Conservation (phyloP, 1,284 basidiomycete species). For the Caloboletus firmus region DNA sequence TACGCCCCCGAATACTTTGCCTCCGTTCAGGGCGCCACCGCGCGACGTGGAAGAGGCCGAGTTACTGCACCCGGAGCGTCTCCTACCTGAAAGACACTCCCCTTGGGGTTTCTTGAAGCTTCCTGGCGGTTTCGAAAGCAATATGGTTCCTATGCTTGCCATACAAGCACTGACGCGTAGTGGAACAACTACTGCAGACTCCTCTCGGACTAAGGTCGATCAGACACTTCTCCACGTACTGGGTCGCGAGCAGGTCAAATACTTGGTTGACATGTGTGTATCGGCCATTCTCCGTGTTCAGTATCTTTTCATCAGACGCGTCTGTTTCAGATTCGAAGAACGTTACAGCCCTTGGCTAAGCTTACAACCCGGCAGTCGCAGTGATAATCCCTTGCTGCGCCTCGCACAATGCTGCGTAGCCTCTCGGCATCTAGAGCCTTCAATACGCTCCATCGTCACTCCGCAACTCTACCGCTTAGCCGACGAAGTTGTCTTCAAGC, state of each 20-base stretch:
- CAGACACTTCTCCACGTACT: slow-evolving; percentile 38
- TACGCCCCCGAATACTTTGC: slow-evolving; percentile 17
- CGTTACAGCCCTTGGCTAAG: slow-evolving; percentile 45
- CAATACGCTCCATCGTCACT: slow-evolving; percentile 37
- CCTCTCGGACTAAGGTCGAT: slow-evolving; percentile 33
- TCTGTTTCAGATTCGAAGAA: slow-evolving; percentile 39
- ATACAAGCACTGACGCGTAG: slow-evolving; percentile 38
- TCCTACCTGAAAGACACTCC: slow-evolving; percentile 34
- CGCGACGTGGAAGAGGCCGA: slow-evolving; percentile 31
- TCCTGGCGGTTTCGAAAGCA: slow-evolving; percentile 40
- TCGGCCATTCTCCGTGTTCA: background rate
- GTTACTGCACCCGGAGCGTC: slow-evolving; percentile 30
- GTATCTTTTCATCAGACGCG: background rate
- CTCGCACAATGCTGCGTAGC: slow-evolving; percentile 42
- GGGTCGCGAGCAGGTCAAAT: slow-evolving; percentile 36
- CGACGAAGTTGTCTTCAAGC: slow-evolving; percentile 39
- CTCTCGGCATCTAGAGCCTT: slow-evolving; percentile 40
- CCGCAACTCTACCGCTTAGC: slow-evolving; percentile 45
- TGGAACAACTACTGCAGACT: slow-evolving; percentile 21
- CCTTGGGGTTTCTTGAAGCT: slow-evolving; percentile 41
- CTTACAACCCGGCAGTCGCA: slow-evolving; percentile 34
- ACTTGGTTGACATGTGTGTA: slow-evolving; percentile 41
- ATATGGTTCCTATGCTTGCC: slow-evolving; percentile 42
- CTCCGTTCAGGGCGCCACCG: slow-evolving; percentile 22
- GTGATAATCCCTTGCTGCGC: slow-evolving; percentile 36